A percentile compares a stretch with the other conserved stretches of the same genome.
These are phyloP conservation scores for Cokeromyces recurvatus DNA, from an alignment of 371 early-diverging fungal species.

Conservation along the genomic window DNA sequence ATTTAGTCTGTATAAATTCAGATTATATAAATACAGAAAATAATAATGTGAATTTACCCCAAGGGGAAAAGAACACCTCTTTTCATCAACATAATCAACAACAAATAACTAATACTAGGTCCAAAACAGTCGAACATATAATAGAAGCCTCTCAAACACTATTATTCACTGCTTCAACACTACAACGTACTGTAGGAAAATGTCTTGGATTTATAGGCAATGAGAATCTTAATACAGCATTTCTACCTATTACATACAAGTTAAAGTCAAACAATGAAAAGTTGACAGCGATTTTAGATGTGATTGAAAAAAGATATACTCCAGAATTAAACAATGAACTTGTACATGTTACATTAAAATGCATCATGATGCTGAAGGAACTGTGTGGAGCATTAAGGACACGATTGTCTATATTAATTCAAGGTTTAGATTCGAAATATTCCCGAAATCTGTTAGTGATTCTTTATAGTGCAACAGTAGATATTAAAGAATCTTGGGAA, in stretches of 20 bases:
- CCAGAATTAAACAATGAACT: slow-evolving; percentile 10
- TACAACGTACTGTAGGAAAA: slow-evolving; percentile 23
- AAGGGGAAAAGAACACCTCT: too few relatives aligned
- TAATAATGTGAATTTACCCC: too few relatives aligned
- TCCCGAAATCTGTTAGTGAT: slow-evolving; percentile 41
- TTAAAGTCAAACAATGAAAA: slow-evolving; percentile 19
- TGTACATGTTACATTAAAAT: slow-evolving; percentile 4
- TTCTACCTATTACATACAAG: slow-evolving; percentile 17
- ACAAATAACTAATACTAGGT: too few relatives aligned
- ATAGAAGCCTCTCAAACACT: slow-evolving; percentile 30
- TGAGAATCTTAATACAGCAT: slow-evolving; percentile 17
- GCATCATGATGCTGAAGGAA: slow-evolving; percentile 23
- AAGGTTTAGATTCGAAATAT: slow-evolving; percentile 35
- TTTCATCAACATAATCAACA: too few relatives aligned
- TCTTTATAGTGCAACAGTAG: slow-evolving; percentile 47
- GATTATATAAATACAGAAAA: too few relatives aligned
- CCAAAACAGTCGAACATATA: too few relatives aligned
- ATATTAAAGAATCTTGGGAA: slow-evolving; percentile 51
- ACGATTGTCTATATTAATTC: slow-evolving; percentile 23
- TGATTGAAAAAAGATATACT: slow-evolving; percentile 4
- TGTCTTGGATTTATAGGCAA: slow-evolving; percentile 21
- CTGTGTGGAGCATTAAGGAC: slow-evolving; percentile 19
- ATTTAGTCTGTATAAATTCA: too few relatives aligned
- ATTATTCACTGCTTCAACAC: slow-evolving; percentile 22
- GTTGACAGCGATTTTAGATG: slow-evolving; percentile 9